Conservation (phyloP, 1,284 basidiomycete species). For the Calocybe gambosa region DNA sequence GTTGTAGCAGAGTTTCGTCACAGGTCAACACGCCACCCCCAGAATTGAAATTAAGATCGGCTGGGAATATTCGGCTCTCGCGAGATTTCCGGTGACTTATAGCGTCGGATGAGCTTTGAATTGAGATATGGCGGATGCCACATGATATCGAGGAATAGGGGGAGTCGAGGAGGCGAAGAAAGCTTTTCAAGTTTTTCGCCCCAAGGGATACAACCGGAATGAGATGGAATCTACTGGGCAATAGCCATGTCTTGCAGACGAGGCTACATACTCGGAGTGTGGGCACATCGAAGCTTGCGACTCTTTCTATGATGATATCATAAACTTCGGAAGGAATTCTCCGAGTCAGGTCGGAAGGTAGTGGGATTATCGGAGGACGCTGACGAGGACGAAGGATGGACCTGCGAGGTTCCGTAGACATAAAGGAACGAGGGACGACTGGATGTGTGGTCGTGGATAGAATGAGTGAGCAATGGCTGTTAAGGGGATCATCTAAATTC, state of each 20-base stretch:
- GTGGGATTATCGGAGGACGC: conserved; percentile 15
- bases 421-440: conserved; percentile 7
- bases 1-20: conserved; percentile 11
- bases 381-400: conserved; percentile 18
- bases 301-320: conserved; percentile 15
- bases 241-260: conserved; percentile 17
- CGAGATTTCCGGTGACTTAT: conserved; percentile 15
- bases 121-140: conserved; percentile 15
- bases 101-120: conserved; percentile 16
- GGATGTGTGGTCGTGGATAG: conserved; percentile 8
- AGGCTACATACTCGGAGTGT: conserved; percentile 16
- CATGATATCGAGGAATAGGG: conserved; percentile 14
- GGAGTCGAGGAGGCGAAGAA: conserved; percentile 16
- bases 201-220: conserved; percentile 14
- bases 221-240: conserved; percentile 13
- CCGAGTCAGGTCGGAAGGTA: conserved; percentile 12
- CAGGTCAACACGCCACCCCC: conserved; percentile 4
- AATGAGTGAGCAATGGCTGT: conserved; percentile 9
- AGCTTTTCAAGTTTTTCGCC: conserved; percentile 13
- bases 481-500: conserved; percentile 15
- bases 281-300: conserved; percentile 16
- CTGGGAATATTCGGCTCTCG: conserved; percentile 10
- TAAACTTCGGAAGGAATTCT: conserved; percentile 17
- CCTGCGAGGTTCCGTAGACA: conserved; percentile 11
- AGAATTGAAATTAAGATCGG: neutral